phyloP scores from a whole-genome alignment of 495 filamentous ascomycete genomes.

The Penicillium desertorum region DNA sequence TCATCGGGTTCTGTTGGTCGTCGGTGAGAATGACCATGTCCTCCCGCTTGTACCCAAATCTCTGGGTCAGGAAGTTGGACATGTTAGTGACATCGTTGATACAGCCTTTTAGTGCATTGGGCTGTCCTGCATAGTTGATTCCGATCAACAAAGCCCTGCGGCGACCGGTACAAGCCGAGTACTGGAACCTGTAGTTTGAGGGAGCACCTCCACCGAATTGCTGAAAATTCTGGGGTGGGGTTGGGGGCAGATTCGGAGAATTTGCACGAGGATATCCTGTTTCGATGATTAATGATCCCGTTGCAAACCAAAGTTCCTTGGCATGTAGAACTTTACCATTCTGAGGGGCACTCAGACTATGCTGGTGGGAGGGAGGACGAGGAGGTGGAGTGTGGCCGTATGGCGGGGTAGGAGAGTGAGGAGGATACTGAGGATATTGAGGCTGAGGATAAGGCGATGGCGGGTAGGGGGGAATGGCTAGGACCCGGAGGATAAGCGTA shows the following conservation, averaged over 20 bases:
- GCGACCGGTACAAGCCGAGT: constrained; percentile 85
- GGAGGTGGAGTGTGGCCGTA: constrained; percentile 15
- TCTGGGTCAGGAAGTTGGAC: constrained; percentile 81
- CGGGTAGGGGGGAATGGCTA: constrained; percentile 12
- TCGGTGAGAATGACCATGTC: constrained; percentile 99
- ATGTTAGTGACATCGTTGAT: constrained; percentile 99
- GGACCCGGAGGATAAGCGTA: constrained; percentile 11
- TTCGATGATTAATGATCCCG: neutral
- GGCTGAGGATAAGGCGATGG: constrained; percentile 23
- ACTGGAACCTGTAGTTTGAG: constrained; percentile 77
- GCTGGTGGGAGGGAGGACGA: constrained; percentile 15
- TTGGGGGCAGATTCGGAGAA: constrained; percentile 32
- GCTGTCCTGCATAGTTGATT: constrained; percentile 95
- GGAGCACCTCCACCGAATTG: constrained; percentile 78
- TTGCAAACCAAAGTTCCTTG: neutral
- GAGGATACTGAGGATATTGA: constrained; percentile 16
- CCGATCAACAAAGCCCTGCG: constrained; percentile 92
- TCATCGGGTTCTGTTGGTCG: constrained; percentile 93
- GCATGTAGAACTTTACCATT: constrained; percentile 15
- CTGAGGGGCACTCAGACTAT: constrained; percentile 12
- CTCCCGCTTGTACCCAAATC: constrained; percentile 86
- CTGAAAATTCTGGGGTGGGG: constrained; percentile 43
- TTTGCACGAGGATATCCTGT: constrained; percentile 17
- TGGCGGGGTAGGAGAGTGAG: constrained; percentile 15
- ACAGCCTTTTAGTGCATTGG: constrained; percentile 83